These are phyloP conservation scores for Paraphaeosphaeria sporulosa DNA, from an alignment of 2,329 filamentous ascomycete genomes.

Conservation along the genomic window DNA sequence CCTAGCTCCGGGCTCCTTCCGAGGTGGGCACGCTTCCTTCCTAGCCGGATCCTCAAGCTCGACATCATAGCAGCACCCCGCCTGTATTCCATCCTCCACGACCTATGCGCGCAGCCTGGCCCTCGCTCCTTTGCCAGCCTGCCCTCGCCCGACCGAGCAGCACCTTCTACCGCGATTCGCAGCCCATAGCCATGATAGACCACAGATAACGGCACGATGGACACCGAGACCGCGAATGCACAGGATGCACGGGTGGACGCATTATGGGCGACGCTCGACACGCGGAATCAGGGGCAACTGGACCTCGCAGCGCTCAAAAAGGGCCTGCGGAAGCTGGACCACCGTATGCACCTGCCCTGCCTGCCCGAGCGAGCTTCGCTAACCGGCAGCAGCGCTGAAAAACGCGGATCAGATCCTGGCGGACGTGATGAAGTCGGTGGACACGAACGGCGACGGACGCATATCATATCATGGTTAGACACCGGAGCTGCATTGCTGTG, in stretches of 20 bases:
- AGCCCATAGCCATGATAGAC: slow-evolving; percentile 49
- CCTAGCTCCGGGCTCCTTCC: slow-evolving; percentile 10
- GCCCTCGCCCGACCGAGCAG: slow-evolving; percentile 29
- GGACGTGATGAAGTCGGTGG: slow-evolving; percentile 81
- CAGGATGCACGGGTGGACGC: slow-evolving; percentile 82
- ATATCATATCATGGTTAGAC: slow-evolving; percentile 85
- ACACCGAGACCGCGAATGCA: slow-evolving; percentile 78
- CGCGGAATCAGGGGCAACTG: slow-evolving; percentile 76
- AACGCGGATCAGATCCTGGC: slow-evolving; percentile 87
- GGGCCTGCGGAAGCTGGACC: slow-evolving; percentile 87
- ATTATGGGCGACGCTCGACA: slow-evolving; percentile 85
- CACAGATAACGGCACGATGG: slow-evolving; percentile 63
- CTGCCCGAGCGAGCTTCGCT: slow-evolving; percentile 17
- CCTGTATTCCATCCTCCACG: slow-evolving; percentile 31
- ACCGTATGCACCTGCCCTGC: slow-evolving; percentile 68
- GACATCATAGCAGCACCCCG: slow-evolving; percentile 20
- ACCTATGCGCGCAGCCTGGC: slow-evolving; percentile 28
- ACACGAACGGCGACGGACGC: slow-evolving; percentile 84
- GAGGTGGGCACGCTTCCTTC: slow-evolving; percentile 8
- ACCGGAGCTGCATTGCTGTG: slow-evolving; percentile 8
- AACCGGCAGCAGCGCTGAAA: slow-evolving; percentile 70
- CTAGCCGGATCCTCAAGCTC: slow-evolving; percentile 9
- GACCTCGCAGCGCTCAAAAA: slow-evolving; percentile 85
- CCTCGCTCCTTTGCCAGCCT: slow-evolving; percentile 32
- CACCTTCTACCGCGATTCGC: slow-evolving; percentile 30